A percentile compares a stretch with the other conserved stretches of the same genome.
Evolutionary conservation across 306 rosid species (phyloP).

Genomic region (Cotoneaster glaucophyllus): DNA sequence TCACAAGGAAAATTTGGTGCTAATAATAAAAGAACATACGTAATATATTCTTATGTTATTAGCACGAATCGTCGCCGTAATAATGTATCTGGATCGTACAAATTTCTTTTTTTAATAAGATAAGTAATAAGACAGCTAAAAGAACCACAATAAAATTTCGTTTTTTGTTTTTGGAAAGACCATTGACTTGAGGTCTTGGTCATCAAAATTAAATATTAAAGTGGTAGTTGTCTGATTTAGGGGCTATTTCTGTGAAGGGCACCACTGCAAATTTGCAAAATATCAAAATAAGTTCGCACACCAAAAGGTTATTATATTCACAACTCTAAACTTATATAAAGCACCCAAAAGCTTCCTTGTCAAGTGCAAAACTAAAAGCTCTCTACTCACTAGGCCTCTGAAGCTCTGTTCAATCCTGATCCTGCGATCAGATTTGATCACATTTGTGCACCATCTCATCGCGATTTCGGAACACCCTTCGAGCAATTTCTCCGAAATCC

Average conservation of each 20-base stretch:
- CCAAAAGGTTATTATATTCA: neutral
- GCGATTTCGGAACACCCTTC: neutral
- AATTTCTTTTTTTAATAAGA: neutral
- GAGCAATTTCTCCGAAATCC: neutral
- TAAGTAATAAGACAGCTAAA: neutral
- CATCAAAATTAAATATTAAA: neutral
- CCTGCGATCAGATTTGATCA: neutral
- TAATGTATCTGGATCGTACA: too few relatives aligned
- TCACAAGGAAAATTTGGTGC: too few relatives aligned
- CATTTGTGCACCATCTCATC: neutral
- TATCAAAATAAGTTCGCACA: neutral
- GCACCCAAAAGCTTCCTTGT: neutral
- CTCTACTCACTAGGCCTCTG: neutral
- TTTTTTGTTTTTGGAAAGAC: neutral
- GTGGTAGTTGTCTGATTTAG: neutral
- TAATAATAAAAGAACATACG: too few relatives aligned
- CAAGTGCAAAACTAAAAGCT: neutral
- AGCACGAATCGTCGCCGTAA: fast-evolving
- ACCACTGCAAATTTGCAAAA: neutral
- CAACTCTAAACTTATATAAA: neutral
- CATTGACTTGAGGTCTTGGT: neutral
- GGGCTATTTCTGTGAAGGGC: neutral
- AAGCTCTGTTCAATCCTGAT: neutral
- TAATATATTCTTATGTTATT: too few relatives aligned
- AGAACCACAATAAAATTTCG: neutral